phyloP scores from a whole-genome alignment of 345 rosid genomes.

The Brassica juncea region DNA sequence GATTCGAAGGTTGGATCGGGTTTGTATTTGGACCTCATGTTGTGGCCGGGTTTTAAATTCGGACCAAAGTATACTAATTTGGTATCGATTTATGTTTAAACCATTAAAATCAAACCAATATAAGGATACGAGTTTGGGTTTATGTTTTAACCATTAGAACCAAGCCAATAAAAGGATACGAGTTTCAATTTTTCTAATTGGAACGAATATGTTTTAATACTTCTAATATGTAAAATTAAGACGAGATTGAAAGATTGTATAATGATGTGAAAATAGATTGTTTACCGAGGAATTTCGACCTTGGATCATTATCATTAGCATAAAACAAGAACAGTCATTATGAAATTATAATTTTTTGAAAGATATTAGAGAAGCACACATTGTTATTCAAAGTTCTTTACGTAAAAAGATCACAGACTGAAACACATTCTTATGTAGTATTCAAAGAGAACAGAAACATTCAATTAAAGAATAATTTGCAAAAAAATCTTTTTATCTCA shows the following conservation, averaged over 20 bases:
- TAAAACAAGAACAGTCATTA: neutral
- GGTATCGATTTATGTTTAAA: neutral
- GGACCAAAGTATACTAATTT: neutral
- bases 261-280: no score
- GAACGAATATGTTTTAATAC: no score
- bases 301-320: neutral
- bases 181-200: no score
- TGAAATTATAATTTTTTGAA: neutral
- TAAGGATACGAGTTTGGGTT: neutral
- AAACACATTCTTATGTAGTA: conserved; percentile 29
- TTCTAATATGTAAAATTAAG: no score
- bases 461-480: conserved; percentile 40
- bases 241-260: no score
- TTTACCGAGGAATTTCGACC: neutral
- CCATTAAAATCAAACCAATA: no score
- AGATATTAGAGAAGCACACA: neutral
- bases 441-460: conserved; percentile 32
- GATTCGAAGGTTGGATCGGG: neutral
- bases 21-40: neutral
- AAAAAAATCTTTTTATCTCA: conserved; percentile 21
- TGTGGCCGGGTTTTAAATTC: neutral
- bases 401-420: conserved; percentile 25
- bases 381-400: neutral
- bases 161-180: no score
- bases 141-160: neutral